Conservation (phyloP, 2,329 filamentous ascomycete species). For the Claviceps humidiphila region DNA sequence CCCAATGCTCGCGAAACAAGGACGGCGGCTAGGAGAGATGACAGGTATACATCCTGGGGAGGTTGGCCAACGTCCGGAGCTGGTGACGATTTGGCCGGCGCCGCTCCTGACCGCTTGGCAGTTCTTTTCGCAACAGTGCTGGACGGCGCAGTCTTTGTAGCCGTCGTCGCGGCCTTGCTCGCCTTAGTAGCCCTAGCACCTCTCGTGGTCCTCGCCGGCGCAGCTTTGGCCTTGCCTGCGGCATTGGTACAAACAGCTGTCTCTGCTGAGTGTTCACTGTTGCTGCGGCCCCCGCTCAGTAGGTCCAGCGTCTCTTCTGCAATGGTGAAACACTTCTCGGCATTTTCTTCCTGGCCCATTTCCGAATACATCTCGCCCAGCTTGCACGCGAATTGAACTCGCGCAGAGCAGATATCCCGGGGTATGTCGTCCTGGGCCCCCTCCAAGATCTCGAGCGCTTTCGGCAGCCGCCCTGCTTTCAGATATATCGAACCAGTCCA, state of each 20-base stretch:
- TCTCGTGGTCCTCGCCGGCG: slow-evolving; percentile 6
- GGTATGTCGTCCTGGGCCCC: slow-evolving; percentile 40
- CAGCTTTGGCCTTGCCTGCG: slow-evolving; percentile 7
- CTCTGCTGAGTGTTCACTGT: not conserved
- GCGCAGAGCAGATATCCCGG: slow-evolving; percentile 21
- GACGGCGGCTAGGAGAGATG: slow-evolving; percentile 22
- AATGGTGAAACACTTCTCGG: slow-evolving; percentile 28
- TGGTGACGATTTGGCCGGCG: slow-evolving; percentile 8
- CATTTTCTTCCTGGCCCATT: slow-evolving; percentile 30
- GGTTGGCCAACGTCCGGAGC: slow-evolving; percentile 9
- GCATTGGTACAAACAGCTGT: slow-evolving; percentile 4
- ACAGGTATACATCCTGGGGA: slow-evolving; percentile 22
- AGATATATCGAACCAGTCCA: slow-evolving; percentile 43
- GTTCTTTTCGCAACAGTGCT: slow-evolving; percentile 4
- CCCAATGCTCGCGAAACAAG: slow-evolving; percentile 28
- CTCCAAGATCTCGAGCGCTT: slow-evolving; percentile 41
- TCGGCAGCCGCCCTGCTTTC: slow-evolving; percentile 44
- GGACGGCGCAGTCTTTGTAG: slow-evolving; percentile 8
- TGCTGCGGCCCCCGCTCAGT: slow-evolving; percentile 15
- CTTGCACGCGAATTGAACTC: slow-evolving; percentile 35
- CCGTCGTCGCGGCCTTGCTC: slow-evolving; percentile 11
- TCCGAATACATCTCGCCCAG: slow-evolving; percentile 43
- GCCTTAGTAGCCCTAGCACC: not conserved
- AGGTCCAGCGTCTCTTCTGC: slow-evolving; percentile 34
- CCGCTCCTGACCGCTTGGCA: slow-evolving; percentile 9